Evolutionary conservation across 1,139 yeast species (phyloP).

Genomic region (Blastobotrys persicus): DNA sequence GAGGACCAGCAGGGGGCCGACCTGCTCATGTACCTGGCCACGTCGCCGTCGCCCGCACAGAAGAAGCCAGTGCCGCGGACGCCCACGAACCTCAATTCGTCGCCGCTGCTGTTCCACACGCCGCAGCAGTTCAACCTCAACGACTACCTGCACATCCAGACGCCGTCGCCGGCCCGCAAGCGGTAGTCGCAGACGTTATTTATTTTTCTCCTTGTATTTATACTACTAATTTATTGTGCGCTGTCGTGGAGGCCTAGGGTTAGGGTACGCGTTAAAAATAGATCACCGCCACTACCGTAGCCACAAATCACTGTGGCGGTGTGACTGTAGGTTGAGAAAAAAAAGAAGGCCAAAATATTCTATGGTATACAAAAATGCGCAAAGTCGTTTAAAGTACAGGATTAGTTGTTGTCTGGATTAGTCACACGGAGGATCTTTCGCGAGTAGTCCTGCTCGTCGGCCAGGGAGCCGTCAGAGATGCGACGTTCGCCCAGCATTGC

Average conservation of each 20-base stretch:
- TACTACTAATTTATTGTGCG: neutral
- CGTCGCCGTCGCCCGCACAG: slow-evolving; percentile 74
- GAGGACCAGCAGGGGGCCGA: slow-evolving; percentile 79
- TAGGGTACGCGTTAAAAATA: too few species aligned
- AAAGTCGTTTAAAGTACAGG: neutral
- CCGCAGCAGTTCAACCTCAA: slow-evolving; percentile 73
- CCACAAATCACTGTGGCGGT: too few species aligned
- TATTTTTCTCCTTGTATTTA: neutral
- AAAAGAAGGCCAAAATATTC: too few species aligned
- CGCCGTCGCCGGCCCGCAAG: slow-evolving; percentile 57
- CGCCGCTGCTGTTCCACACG: slow-evolving; percentile 33
- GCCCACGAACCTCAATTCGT: slow-evolving; percentile 17
- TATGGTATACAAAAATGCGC: neutral
- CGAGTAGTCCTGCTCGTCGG: slow-evolving; percentile 75
- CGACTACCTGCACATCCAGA: slow-evolving; percentile 74
- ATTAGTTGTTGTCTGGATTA: slow-evolving; percentile 52
- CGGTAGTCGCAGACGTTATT: neutral
- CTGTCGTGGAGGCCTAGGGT: too few species aligned
- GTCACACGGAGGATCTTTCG: slow-evolving; percentile 72
- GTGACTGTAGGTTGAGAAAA: too few species aligned
- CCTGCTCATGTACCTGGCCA: slow-evolving; percentile 73
- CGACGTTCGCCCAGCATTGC: slow-evolving; percentile 72
- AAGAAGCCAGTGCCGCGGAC: slow-evolving; percentile 21
- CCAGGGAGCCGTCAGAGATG: slow-evolving; percentile 69
- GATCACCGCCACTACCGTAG: too few species aligned